Conservation (phyloP, 2,329 filamentous ascomycete genomes). For the Pleurostoma richardsiae region DNA sequence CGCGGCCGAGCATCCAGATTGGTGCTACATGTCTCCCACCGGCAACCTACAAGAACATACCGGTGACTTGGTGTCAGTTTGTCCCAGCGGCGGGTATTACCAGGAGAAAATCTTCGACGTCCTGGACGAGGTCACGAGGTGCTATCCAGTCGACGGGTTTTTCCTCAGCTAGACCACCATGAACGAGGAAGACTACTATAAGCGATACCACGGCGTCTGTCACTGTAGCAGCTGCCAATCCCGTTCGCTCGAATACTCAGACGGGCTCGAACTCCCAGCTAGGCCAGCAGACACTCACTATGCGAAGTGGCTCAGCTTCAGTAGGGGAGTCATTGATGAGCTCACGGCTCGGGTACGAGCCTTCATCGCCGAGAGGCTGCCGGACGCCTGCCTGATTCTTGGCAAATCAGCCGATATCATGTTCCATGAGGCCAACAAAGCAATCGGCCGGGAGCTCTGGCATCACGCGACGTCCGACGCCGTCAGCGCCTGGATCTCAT, state of each 20-base stretch:
- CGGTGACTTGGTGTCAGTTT: constrained; percentile 8
- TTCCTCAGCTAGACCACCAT: constrained; percentile 13
- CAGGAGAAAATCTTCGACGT: constrained; percentile 11
- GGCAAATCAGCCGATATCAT: constrained; percentile 5
- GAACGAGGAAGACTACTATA: constrained; percentile 11
- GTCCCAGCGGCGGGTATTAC: constrained; percentile 10
- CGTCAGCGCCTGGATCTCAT: constrained; percentile 6
- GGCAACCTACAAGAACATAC: constrained; percentile 10
- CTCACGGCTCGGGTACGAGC: constrained; percentile 8
- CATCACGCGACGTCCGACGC: constrained; percentile 9
- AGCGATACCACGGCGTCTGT: constrained; percentile 10
- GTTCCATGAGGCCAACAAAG: constrained; percentile 12
- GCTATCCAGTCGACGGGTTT: constrained; percentile 11
- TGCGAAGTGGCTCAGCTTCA: constrained; percentile 8
- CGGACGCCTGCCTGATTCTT: constrained; percentile 10
- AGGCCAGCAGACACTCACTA: constrained; percentile 5
- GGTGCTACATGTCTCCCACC: constrained; percentile 9
- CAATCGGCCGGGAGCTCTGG: constrained; percentile 10
- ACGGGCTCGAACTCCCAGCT: constrained; percentile 4
- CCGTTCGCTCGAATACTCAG: constrained; percentile 7
- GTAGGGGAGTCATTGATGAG: constrained; percentile 7
- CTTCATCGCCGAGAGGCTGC: constrained; percentile 7
- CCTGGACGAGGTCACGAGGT: constrained; percentile 9
- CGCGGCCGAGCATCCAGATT: constrained; percentile 10
- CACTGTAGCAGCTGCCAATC: constrained; percentile 9